These are phyloP conservation scores for Globisporangium alternatum DNA, from an alignment of 352 stramenopile genomes.

Conservation along the genomic window DNA sequence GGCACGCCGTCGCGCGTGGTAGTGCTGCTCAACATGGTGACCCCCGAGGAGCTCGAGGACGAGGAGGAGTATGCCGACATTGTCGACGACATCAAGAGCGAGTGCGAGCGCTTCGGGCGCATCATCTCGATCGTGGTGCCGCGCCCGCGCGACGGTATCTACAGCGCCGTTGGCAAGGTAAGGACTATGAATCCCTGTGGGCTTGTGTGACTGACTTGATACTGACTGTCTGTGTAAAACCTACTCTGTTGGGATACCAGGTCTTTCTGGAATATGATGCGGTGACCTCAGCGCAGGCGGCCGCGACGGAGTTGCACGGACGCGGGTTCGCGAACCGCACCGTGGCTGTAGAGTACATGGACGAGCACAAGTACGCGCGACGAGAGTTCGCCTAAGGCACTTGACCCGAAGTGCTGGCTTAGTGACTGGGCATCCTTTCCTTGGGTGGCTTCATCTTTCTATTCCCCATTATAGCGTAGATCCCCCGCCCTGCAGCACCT, in stretches of 20 bases:
- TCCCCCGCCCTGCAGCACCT: not conserved
- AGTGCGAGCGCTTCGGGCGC: constrained; percentile 89
- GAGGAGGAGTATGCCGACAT: constrained; percentile 95
- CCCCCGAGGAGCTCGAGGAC: constrained; percentile 93
- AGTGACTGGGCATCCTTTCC: not conserved
- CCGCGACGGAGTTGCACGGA: constrained; percentile 88
- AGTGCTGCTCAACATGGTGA: constrained; percentile 98
- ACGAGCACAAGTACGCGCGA: constrained; percentile 84
- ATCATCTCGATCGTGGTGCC: constrained; percentile 82
- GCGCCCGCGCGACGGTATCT: constrained; percentile 58
- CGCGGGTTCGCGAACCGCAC: constrained; percentile 92
- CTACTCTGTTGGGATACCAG: constrained; percentile 22
- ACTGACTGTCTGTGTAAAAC: constrained; percentile 12
- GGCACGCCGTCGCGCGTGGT: constrained; percentile 84
- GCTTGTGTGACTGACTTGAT: not conserved
- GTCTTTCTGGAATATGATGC: constrained; percentile 94
- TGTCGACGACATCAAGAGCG: constrained; percentile 94
- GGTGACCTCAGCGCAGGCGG: constrained; percentile 68
- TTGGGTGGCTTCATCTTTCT: not conserved
- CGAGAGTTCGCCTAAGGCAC: constrained; percentile 55
- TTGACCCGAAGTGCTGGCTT: not conserved
- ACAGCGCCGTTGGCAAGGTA: constrained; percentile 65
- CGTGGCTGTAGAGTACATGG: constrained; percentile 88
- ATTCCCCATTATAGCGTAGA: not conserved
- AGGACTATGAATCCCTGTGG: constrained; percentile 1